These are phyloP conservation scores for Porodaedalea pini DNA, from an alignment of 1,284 basidiomycete species.

Conservation along the genomic window DNA sequence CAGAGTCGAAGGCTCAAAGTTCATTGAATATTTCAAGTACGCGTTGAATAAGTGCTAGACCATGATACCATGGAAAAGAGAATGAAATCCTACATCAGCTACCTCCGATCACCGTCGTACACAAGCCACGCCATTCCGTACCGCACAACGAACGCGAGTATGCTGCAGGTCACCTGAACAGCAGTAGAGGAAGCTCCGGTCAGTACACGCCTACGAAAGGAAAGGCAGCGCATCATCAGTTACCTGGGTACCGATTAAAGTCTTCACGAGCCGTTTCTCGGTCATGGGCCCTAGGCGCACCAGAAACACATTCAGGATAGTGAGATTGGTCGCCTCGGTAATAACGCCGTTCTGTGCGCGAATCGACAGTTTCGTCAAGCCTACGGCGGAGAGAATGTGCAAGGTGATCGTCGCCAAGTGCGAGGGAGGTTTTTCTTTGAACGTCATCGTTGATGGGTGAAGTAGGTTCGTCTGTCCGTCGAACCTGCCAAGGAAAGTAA, in stretches of 20 bases:
- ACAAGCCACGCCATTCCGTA: slow-evolving; percentile 85
- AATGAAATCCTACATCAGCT: slow-evolving; percentile 7
- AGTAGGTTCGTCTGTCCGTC: slow-evolving; percentile 70
- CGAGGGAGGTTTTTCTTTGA: slow-evolving; percentile 52
- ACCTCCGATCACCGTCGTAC: slow-evolving; percentile 86
- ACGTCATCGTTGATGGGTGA: slow-evolving; percentile 66
- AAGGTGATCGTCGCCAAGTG: slow-evolving; percentile 53
- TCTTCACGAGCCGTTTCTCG: slow-evolving; percentile 72
- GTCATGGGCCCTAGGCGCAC: slow-evolving; percentile 76
- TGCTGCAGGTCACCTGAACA: slow-evolving; percentile 62
- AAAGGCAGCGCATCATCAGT: slow-evolving; percentile 22
- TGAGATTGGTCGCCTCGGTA: slow-evolving; percentile 77
- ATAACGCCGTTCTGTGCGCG: slow-evolving; percentile 56
- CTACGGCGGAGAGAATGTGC: slow-evolving; percentile 52
- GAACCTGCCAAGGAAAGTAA: slow-evolving; percentile 47
- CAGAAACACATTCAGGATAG: slow-evolving; percentile 82
- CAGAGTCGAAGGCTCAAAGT: not conserved
- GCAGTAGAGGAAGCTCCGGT: slow-evolving; percentile 1
- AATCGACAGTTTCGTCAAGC: slow-evolving; percentile 64
- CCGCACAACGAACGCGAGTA: slow-evolving; percentile 76
- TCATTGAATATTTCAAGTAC: not conserved
- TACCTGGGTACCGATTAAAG: slow-evolving; percentile 73
- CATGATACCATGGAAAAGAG: not conserved
- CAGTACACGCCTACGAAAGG: not conserved
- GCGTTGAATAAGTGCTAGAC: not conserved